Evolutionary conservation across 192 early-diverging fungal genomes (phyloP).

Genomic region (Jimgerdemannia lactiflua): DNA sequence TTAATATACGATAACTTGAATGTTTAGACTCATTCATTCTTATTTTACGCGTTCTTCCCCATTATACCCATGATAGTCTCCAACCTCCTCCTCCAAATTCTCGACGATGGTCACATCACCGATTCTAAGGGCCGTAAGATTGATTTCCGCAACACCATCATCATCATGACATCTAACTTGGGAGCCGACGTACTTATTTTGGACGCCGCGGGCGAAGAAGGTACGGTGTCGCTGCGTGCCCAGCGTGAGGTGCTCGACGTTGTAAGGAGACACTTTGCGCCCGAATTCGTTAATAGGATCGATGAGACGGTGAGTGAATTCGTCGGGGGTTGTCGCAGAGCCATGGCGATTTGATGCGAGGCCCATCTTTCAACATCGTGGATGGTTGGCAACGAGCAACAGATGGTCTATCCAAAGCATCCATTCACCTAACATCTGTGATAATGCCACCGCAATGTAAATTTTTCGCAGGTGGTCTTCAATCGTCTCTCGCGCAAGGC

Average conservation of each 20-base stretch:
- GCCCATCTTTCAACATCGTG: no score
- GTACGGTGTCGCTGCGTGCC: constrained; percentile 12
- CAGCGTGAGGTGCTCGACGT: constrained; percentile 73
- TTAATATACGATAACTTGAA: no score
- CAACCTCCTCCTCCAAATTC: constrained; percentile 75
- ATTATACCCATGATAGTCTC: constrained; percentile 51
- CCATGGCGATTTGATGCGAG: no score
- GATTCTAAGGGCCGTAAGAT: constrained; percentile 87
- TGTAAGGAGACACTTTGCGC: constrained; percentile 77
- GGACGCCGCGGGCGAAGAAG: constrained; percentile 21
- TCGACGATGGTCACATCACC: constrained; percentile 96
- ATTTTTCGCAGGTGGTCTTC: constrained; percentile 46
- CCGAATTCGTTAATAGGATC: constrained; percentile 96
- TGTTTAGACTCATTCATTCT: no score
- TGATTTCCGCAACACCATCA: constrained; percentile 94
- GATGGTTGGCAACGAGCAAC: no score
- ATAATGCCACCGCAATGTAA: not conserved
- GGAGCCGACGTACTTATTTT: constrained; percentile 33
- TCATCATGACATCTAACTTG: constrained; percentile 81
- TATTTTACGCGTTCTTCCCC: not conserved
- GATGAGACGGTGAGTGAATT: constrained; percentile 75
- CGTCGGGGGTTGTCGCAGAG: no score
- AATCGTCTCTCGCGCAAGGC: constrained; percentile 66
- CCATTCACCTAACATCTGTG: no score
- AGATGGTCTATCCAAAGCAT: no score